Evolutionary conservation across 768 basidiomycete species (phyloP).

Genomic region (Pisolithus orientalis): DNA sequence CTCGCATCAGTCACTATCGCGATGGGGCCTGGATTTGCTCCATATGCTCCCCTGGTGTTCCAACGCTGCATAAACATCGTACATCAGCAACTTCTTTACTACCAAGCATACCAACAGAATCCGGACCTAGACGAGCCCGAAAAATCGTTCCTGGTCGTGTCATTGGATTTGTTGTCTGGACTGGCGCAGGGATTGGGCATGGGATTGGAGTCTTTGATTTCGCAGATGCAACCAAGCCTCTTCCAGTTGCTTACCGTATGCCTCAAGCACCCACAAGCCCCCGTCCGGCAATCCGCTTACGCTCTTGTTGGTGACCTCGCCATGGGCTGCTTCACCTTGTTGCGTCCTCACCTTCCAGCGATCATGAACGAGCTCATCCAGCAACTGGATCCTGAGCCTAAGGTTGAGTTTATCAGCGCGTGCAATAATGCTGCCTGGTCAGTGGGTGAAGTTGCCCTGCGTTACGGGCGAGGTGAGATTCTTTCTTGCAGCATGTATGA

Average conservation of each 20-base stretch:
- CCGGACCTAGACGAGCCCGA: conserved; percentile 93
- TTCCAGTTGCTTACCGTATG: conserved; percentile 80
- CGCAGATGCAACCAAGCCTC: conserved; percentile 65
- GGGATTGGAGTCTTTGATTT: conserved; percentile 68
- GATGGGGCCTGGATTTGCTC: conserved; percentile 81
- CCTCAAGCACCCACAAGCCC: conserved; percentile 91
- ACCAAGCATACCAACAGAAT: conserved; percentile 83
- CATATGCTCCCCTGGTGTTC: conserved; percentile 88
- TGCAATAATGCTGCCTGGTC: conserved; percentile 99
- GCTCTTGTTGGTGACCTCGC: conserved; percentile 98
- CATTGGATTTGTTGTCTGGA: conserved; percentile 93
- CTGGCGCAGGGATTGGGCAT: conserved; percentile 89
- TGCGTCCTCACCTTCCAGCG: conserved; percentile 79
- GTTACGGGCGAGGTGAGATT: conserved; percentile 68
- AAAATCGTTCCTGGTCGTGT: conserved; percentile 94
- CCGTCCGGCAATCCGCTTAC: conserved; percentile 93
- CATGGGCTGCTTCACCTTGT: conserved; percentile 85
- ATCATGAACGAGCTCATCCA: conserved; percentile 87
- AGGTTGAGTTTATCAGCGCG: conserved; percentile 90
- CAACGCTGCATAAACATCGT: conserved; percentile 87
- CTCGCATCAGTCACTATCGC: conserved; percentile 97
- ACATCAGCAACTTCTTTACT: conserved; percentile 73
- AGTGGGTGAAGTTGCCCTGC: conserved; percentile 95
- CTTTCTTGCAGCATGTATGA: not conserved
- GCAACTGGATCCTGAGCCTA: conserved; percentile 91